phyloP scores from a whole-genome alignment of 306 rosid genomes.

The Prunus campanulata region DNA sequence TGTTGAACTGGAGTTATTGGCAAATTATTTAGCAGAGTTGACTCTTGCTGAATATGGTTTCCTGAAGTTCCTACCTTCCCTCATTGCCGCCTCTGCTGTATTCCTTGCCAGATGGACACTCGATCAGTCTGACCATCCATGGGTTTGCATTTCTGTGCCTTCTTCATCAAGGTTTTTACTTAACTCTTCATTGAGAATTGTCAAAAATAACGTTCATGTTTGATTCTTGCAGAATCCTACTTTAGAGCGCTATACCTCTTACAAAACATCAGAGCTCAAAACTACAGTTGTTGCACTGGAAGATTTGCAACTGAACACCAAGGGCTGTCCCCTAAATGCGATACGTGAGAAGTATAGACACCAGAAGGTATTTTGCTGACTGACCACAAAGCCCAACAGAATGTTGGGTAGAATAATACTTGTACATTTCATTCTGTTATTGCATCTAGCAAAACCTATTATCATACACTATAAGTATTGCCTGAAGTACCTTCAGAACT shows the following conservation, averaged over 20 bases:
- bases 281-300: constrained; percentile 63
- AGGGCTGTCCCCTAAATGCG: constrained; percentile 51
- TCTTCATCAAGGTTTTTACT: background rate
- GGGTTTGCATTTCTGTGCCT: constrained; percentile 51
- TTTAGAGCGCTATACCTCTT: constrained; percentile 73
- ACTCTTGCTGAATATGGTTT: constrained; percentile 71
- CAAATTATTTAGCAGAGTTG: constrained; percentile 83
- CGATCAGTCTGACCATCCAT: constrained; percentile 64
- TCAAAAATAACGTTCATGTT: constrained; percentile 16
- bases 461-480: too few relatives aligned
- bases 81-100: constrained; percentile 79
- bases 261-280: constrained; percentile 63
- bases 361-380: constrained; percentile 51
- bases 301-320: constrained; percentile 65
- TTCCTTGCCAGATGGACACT: constrained; percentile 95
- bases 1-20: constrained; percentile 64
- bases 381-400: background rate
- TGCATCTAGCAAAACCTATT: too few relatives aligned
- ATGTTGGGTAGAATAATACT: background rate
- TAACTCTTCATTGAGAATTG: background rate
- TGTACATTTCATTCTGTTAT: background rate
- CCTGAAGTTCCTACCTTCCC: constrained; percentile 76
- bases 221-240: constrained; percentile 60
- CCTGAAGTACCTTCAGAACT: too few relatives aligned
- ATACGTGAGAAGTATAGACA: constrained; percentile 74